These are phyloP conservation scores for Sarocladium oryzae DNA, from an alignment of 2,329 filamentous ascomycete genomes.

Conservation along the genomic window DNA sequence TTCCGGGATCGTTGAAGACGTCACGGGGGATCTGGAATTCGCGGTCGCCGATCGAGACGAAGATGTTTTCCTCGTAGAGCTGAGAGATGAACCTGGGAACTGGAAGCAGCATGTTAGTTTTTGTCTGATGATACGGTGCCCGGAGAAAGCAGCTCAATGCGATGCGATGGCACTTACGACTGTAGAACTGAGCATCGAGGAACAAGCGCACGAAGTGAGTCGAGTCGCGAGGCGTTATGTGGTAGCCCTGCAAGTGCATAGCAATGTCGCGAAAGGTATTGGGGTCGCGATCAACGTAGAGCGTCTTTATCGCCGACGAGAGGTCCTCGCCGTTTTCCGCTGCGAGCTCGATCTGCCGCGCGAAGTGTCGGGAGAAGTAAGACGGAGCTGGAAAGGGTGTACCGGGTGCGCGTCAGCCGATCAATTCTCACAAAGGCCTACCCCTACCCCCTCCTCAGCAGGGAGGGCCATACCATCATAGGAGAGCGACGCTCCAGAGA, in stretches of 20 bases:
- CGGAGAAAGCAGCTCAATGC: too few relatives aligned
- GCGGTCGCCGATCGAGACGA: conserved; percentile 79
- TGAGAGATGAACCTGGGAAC: conserved; percentile 86
- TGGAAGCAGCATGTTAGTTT: conserved; percentile 25
- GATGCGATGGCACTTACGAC: too few relatives aligned
- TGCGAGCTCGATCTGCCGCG: conserved; percentile 66
- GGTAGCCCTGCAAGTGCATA: conserved; percentile 86
- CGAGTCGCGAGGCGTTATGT: conserved; percentile 73
- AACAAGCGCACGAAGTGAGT: conserved; percentile 88
- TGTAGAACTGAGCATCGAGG: conserved; percentile 93
- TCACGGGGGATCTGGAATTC: conserved; percentile 89
- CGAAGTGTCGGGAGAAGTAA: conserved; percentile 93
- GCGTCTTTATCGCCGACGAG: conserved; percentile 55
- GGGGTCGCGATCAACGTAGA: conserved; percentile 94
- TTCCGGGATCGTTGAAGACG: conserved; percentile 76
- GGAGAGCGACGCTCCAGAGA: conserved; percentile 66
- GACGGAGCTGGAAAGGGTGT: conserved; percentile 62
- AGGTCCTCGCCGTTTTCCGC: conserved; percentile 51
- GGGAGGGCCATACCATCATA: conserved; percentile 55
- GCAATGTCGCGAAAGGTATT: conserved; percentile 84
- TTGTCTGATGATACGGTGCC: too few relatives aligned
- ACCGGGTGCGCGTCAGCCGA: conserved; percentile 11
- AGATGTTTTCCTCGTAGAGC: conserved; percentile 86
- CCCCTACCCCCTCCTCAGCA: too few relatives aligned
- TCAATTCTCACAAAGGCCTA: not conserved